Percentiles rank a stretch among this genome's conserved stretches.
Evolutionary conservation across 805 yeast genomes (phyloP).

Genomic region (Citeromyces nyonsensis): DNA sequence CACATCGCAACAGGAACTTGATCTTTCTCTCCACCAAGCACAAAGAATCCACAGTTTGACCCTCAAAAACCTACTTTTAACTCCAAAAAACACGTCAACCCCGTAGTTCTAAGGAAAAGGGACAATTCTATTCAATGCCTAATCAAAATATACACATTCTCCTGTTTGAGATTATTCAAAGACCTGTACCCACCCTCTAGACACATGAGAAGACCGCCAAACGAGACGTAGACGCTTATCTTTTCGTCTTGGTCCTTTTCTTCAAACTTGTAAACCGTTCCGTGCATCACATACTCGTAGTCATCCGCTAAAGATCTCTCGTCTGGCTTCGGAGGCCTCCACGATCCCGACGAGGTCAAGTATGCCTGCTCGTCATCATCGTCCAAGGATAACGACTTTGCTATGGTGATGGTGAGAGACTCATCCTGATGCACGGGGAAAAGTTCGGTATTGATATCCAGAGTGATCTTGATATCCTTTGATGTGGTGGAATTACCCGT

Average conservation of each 20-base stretch:
- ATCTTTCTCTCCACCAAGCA: too few relatives aligned
- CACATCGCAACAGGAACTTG: too few relatives aligned
- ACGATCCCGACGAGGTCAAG: constrained; percentile 37
- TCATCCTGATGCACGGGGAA: constrained; percentile 73
- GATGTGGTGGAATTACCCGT: constrained; percentile 80
- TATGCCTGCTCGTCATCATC: constrained; percentile 27
- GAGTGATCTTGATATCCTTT: constrained; percentile 63
- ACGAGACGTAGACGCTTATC: constrained; percentile 84
- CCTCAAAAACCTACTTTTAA: too few relatives aligned
- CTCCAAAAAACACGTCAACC: too few relatives aligned
- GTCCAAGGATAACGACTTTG: constrained; percentile 52
- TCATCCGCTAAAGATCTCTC: constrained; percentile 89
- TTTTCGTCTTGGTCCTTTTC: constrained; percentile 52
- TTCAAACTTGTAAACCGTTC: constrained; percentile 93
- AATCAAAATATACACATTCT: constrained; percentile 78
- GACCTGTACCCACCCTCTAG: constrained; percentile 91
- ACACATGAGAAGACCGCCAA: constrained; percentile 89
- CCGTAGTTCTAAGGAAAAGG: too few relatives aligned
- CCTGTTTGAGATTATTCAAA: constrained; percentile 81
- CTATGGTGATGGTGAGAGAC: constrained; percentile 73
- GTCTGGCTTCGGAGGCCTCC: constrained; percentile 76
- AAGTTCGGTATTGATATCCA: constrained; percentile 83
- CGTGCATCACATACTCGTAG: constrained; percentile 96
- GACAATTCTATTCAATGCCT: constrained; percentile 34
- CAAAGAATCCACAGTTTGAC: too few relatives aligned